Evolutionary conservation across 257 asterid genomes (phyloP), one percentile per base, ranked within the genome.

Genomic region (Gentiana straminea): DNA sequence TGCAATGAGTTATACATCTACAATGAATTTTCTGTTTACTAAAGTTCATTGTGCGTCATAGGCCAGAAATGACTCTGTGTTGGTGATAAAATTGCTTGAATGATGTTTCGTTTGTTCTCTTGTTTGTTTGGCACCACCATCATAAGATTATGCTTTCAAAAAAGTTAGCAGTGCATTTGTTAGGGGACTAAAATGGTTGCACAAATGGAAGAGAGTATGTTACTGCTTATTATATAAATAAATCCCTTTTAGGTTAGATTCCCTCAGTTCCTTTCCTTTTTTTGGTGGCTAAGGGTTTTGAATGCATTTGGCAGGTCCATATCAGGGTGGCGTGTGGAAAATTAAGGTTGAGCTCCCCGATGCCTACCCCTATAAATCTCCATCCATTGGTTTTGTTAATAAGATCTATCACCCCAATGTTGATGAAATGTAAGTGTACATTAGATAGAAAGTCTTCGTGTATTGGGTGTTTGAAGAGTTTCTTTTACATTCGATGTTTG

Each of bases 401-500:
- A n/a, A n/a, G n/a, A n/a, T n/a, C n/a, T n/a, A n/a, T 77, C 98
- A 90, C 77, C 98, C 98, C 41, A 90, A 90, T 74, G 94, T 90
- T 62, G 98, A 90, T 66, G 98, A 90, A 75, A 80, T 77, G 98
- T 86, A 71, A 69, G 94, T 73, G 41, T 24, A 51, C 24, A 33
- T 34, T 43, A 36, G 46, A 58, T 43, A 7, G 49, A 4, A 7
- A 5, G 46, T 11, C 61, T 33, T 32, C 4, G 33, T 41, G 46
- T 41, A 41, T 41, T 10, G 46, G 46, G 46, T 41, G 4, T 41
- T 41, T 41, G 11, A 65, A 33, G 54, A 33, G 36, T 15, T 34
- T 10, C 6, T 10, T 3, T 13, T 1, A 6, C 1, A 8, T 7
- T 8, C 9, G 38, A 46, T 15, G 50, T 57, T 13, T 32, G 37